Evolutionary conservation across 805 yeast species (phyloP), one percentile per base, ranked within the genome.

Genomic region (Yarrowia sp.): DNA sequence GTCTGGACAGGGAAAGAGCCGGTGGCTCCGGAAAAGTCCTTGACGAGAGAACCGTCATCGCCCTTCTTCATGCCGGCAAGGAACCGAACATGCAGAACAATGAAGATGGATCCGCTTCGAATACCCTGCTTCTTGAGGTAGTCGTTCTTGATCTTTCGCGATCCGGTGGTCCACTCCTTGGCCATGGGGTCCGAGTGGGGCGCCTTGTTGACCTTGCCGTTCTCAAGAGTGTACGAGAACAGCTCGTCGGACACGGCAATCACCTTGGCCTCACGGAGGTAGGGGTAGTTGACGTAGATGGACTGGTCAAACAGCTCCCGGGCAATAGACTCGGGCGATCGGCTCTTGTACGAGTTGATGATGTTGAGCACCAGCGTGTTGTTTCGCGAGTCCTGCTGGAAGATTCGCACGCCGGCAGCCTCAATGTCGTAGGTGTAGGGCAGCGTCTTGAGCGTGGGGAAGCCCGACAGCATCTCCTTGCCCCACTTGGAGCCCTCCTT

Each of bases 281-380:
- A 89, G n/a, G 99, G 99, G 93, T 96, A 94, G 67, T 86, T 83
- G 12, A 88, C 82, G 71, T 85, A 92, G 2, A 88, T 87, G 55
- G 84, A 74, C 63, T 84, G 79, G 47, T 84, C 85, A 61, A 87
- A 68, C 62, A 80, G 83, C 68, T 84, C 80, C 63, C 82, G 80
- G 22, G 90, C 86, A 68, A 90, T 79, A 65, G 87, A 88, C 55
- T 83, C 85, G 27, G 83, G 74, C 5, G 87, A 75, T 13, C 64
- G 65, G 12, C 63, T 69, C 13, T 47, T 67, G 58, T 39, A 73
- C 35, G 82, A 69, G 38, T 85, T 85, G 47, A 80, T 78, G 25
- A 92, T 69, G 2, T 81, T 76, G 65, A 94, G 76, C 31, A 91
- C 81, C 78, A 92, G 80, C 0, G 97, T 89, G 66, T 87, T 91